Conservation (phyloP, 192 early-diverging fungal genomes). For the Gonapodya prolifera region DNA sequence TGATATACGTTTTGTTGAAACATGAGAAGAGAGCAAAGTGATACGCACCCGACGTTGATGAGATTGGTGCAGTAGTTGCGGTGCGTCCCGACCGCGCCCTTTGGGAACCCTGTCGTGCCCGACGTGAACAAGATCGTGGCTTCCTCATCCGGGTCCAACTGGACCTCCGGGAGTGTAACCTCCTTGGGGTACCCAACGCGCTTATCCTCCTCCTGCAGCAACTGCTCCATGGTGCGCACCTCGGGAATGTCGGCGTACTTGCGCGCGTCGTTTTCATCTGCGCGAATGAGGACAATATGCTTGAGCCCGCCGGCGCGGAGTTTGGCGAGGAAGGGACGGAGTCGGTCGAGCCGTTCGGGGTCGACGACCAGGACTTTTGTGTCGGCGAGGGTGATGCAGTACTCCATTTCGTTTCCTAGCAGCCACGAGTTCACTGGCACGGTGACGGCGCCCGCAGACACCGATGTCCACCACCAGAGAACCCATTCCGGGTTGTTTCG, state of each 20-base stretch:
- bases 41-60: constrained; percentile 6
- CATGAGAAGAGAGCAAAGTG: too few relatives aligned
- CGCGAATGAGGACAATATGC: background rate
- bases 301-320: background rate
- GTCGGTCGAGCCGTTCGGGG: background rate
- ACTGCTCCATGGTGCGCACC: background rate
- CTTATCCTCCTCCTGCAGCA: background rate
- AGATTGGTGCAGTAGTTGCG: constrained; percentile 9
- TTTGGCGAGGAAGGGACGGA: background rate
- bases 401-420: background rate
- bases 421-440: background rate
- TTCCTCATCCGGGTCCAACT: background rate
- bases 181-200: background rate
- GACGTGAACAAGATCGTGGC: constrained; percentile 3
- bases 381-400: constrained; percentile 4
- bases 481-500: constrained; percentile 6
- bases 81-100: constrained; percentile 9
- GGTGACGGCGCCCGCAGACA: background rate
- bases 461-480: background rate
- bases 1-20: too few relatives aligned
- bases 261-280: background rate
- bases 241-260: background rate
- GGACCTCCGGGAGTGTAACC: background rate
- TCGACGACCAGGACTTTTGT: background rate
- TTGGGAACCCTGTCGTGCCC: background rate